Evolutionary conservation across 345 rosid genomes (phyloP), one percentile per base, ranked within the genome.

Genomic region (Moricandia arvensis): DNA sequence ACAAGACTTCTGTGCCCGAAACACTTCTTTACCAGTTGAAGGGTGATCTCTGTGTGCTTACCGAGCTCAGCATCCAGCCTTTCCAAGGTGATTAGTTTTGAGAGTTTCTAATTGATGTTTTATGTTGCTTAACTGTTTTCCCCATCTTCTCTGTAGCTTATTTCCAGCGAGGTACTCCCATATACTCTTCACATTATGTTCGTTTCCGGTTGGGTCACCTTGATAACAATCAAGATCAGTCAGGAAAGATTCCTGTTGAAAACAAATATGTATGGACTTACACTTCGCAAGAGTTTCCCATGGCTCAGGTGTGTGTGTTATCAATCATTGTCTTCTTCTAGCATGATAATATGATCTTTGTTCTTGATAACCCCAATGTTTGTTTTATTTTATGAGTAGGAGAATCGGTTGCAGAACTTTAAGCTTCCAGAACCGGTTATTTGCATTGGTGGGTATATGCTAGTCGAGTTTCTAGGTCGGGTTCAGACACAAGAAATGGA

Each of bases 401-500:
- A 87, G 79, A 85, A 81, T 75, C 15, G 75, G 41, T 69, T 95
- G 83, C 98, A 95, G 86, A 82, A 59, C 6, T 95, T 90, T 80
- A 81, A 76, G 89, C 88, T 95, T 80, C 93, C 97, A 16, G 90
- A 95, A 68, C 97, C 97, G 0, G 85, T 87, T 78, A 72, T 95
- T 53, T 95, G 98, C 79, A 68, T 95, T 47, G 98, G 97, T 65
- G 96, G 98, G 53, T 47, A 47, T 69, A 64, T 96, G 83, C 86
- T 84, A 80, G 74, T 96, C 61, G 93, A 93, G 88, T 87, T 96
- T 68, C 78, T 88, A 73, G 96, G 96, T 64, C 88, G 99, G 71
- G 86, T 89, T 75, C 98, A 96, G 89, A 90, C 75, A 68, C 94
- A 93, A 80, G 89, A 85, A 41, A 87, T 83, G 82, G 98, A 96